Conservation (phyloP, 225 moss, liverwort and hornwort genomes). For the Marchantia paleacea region DNA sequence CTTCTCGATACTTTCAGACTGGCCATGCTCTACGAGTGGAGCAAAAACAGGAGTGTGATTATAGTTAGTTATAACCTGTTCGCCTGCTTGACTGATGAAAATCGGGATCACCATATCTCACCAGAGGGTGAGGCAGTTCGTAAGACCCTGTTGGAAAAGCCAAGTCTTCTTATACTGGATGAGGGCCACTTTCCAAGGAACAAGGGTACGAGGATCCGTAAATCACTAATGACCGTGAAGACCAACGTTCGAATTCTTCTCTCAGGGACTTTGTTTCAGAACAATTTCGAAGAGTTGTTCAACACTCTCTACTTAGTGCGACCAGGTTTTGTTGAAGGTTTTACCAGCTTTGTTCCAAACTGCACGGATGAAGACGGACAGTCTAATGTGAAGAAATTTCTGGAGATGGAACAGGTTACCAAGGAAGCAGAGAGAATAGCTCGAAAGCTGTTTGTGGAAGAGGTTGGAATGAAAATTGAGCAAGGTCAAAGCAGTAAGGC, state of each 20-base stretch:
- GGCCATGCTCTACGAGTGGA: conserved; percentile 37
- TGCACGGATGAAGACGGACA: not conserved
- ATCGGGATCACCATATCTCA: not conserved
- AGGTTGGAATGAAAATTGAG: conserved; percentile 82
- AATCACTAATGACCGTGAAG: conserved; percentile 66
- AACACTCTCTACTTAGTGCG: conserved; percentile 84
- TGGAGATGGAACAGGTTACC: conserved; percentile 47
- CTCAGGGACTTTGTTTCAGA: conserved; percentile 95
- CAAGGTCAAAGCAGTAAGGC: conserved; percentile 62
- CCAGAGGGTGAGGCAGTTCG: conserved; percentile 12
- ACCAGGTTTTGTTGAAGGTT: conserved; percentile 67
- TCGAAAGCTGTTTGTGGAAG: conserved; percentile 73
- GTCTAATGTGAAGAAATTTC: not conserved
- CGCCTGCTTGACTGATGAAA: conserved; percentile 34
- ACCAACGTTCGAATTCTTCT: conserved; percentile 77
- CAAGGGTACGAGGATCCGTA: conserved; percentile 57
- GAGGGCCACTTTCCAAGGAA: conserved; percentile 92
- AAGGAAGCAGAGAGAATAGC: conserved; percentile 60
- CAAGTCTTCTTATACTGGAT: conserved; percentile 41
- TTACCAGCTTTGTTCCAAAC: conserved; percentile 38
- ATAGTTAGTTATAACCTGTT: conserved; percentile 46
- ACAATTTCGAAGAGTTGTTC: conserved; percentile 93
- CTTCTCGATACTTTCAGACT: conserved; percentile 12
- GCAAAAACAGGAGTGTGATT: conserved; percentile 31
- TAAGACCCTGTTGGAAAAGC: conserved; percentile 9